Base-by-base conservation (phyloP, 2,329 filamentous ascomycete species). In the Fusarium irregulare region DNA sequence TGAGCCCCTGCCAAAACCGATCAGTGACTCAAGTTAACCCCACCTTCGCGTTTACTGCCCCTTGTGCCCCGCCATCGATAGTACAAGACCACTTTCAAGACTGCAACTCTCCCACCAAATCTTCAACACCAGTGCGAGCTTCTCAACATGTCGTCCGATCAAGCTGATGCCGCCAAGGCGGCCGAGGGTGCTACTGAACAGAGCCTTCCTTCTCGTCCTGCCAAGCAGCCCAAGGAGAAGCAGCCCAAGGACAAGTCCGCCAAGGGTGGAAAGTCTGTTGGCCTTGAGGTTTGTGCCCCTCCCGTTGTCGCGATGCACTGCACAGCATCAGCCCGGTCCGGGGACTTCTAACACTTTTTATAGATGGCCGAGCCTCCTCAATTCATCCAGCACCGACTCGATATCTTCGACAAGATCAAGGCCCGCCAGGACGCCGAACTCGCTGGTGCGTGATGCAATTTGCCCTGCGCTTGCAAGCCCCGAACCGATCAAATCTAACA, bases 331-430 rank as follows among this genome's bases (percentile, higher is more conserved):
- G 37, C 30, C n/a, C 28, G 37, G 25, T 30, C 20, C 40, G n/a
- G 37, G 49, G 55, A 68, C 66, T 73, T 34, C 69, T 78, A 56
- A 79, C 57, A 28, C 13, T 20, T 20, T 12, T 40, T 32, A 13
- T 45, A 81, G 80, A 76, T 80, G 8, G 81, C 78, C 82, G 77
- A 80, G 78, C 73, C 86, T 82, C 92, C 94, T 60, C 89, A 91
- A 64, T 97, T 92, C 81, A 89, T 98, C 68, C 85, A 94, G 76
- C 89, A 94, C 80, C 91, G 96, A 69, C 90, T 98, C 76, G 88
- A 92, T 56, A 85, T 98, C 51, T 98, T 98, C 83, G 92, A 98
- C 79, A 90, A 91, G 79, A 86, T 98, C 72, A 97, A 97, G 87
- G 90, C 92, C 72, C 88, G 92, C 79, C 89, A 93, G 77, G 91